Percentiles rank a stretch among this genome's conserved stretches.
Evolutionary conservation across 495 filamentous ascomycete genomes (phyloP).

Genomic region (Gamarada debralockiae): DNA sequence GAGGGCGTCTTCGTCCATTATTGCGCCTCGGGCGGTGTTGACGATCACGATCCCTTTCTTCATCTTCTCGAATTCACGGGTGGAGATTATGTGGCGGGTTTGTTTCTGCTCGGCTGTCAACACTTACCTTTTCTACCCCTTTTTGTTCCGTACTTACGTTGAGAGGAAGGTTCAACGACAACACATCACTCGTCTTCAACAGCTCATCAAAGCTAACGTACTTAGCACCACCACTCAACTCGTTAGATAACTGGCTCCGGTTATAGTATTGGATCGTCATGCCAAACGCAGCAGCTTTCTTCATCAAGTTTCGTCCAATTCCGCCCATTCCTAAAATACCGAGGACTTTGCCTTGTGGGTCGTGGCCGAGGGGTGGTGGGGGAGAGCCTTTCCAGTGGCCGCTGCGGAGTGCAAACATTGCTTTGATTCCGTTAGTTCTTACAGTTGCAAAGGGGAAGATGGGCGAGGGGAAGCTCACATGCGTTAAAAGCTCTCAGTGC

Average conservation of each 20-base stretch:
- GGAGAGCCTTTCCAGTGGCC: slow-evolving; percentile 54
- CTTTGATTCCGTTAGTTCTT: slow-evolving; percentile 35
- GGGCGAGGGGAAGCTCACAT: neutral
- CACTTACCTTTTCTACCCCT: slow-evolving; percentile 65
- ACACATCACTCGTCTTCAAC: slow-evolving; percentile 62
- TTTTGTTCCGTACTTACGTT: slow-evolving; percentile 57
- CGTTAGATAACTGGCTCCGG: slow-evolving; percentile 32
- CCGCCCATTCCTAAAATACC: slow-evolving; percentile 85
- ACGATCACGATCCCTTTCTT: slow-evolving; percentile 76
- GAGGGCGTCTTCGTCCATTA: slow-evolving; percentile 74
- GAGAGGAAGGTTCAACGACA: slow-evolving; percentile 74
- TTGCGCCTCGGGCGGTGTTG: slow-evolving; percentile 77
- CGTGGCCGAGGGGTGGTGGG: slow-evolving; percentile 52
- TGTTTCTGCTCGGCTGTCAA: slow-evolving; percentile 35
- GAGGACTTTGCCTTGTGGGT: slow-evolving; percentile 62
- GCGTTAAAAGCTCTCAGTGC: slow-evolving; percentile 53
- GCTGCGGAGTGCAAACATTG: slow-evolving; percentile 28
- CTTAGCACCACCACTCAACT: slow-evolving; percentile 52
- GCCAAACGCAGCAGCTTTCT: slow-evolving; percentile 56
- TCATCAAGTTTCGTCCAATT: slow-evolving; percentile 73
- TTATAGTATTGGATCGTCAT: slow-evolving; percentile 43
- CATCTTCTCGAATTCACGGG: slow-evolving; percentile 62
- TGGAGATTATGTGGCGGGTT: slow-evolving; percentile 69
- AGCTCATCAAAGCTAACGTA: slow-evolving; percentile 69
- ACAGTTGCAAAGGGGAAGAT: neutral